phyloP scores from a whole-genome alignment of 768 basidiomycete species.

The Agrocybe pediades region DNA sequence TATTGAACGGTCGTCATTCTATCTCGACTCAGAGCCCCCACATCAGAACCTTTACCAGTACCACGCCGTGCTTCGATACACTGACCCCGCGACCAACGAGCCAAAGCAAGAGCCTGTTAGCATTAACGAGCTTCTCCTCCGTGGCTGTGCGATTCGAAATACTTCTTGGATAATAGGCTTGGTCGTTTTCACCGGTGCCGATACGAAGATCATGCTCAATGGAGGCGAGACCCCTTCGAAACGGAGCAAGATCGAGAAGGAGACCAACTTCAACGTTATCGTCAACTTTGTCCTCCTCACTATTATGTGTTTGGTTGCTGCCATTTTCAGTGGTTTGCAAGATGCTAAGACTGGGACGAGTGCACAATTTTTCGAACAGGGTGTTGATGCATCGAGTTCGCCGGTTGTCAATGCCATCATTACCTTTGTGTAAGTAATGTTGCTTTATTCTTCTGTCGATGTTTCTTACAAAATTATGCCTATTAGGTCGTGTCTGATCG shows the following conservation, averaged over 20 bases:
- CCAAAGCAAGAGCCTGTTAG: conserved; percentile 69
- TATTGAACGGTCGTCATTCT: conserved; percentile 82
- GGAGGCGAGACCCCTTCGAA: conserved; percentile 96
- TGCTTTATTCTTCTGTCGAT: background rate
- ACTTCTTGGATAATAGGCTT: conserved; percentile 92
- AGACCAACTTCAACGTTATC: conserved; percentile 97
- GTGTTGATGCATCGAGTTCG: conserved; percentile 62
- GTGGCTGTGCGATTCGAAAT: conserved; percentile 89
- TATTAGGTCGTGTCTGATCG: conserved; percentile 84
- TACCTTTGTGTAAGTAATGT: conserved; percentile 80
- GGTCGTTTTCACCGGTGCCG: conserved; percentile 92
- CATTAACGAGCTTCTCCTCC: conserved; percentile 91
- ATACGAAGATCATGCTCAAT: conserved; percentile 92
- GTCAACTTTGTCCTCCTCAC: conserved; percentile 87
- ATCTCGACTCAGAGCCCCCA: conserved; percentile 91
- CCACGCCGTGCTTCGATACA: conserved; percentile 82
- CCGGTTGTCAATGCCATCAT: conserved; percentile 75
- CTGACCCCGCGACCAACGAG: conserved; percentile 51
- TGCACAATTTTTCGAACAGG: conserved; percentile 69
- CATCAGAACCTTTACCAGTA: conserved; percentile 93
- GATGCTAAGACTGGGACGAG: conserved; percentile 66
- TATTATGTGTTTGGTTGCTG: conserved; percentile 75
- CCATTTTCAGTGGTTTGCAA: conserved; percentile 74
- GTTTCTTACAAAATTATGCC: conserved; percentile 1
- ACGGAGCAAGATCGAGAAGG: conserved; percentile 95